Percentiles rank a stretch among this genome's conserved stretches.
Conservation (phyloP, 2,329 filamentous ascomycete genomes). For the Epichloe coenophiala region DNA sequence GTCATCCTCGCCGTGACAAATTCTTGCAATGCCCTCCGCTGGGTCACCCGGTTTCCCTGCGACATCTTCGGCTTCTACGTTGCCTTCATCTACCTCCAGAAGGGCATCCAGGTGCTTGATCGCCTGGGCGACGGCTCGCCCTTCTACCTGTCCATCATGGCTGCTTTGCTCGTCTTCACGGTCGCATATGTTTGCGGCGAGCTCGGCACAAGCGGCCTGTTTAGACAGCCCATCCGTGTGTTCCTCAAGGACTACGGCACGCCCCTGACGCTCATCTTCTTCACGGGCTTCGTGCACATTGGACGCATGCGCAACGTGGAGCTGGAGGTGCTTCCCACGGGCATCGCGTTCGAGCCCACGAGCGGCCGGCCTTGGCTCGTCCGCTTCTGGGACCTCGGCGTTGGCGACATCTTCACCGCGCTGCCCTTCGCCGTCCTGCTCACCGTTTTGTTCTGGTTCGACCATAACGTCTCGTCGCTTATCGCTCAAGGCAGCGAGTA, state of each 20-base stretch:
- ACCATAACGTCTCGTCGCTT: slow-evolving; percentile 76
- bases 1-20: slow-evolving; percentile 75
- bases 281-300: slow-evolving; percentile 78
- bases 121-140: slow-evolving; percentile 54
- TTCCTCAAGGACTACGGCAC: slow-evolving; percentile 88
- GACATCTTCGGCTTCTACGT: slow-evolving; percentile 94
- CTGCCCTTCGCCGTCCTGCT: slow-evolving; percentile 76
- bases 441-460: slow-evolving; percentile 79
- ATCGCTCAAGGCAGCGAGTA: slow-evolving; percentile 77
- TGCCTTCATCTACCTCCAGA: slow-evolving; percentile 82
- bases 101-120: slow-evolving; percentile 74
- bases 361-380: slow-evolving; percentile 62
- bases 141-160: slow-evolving; percentile 67
- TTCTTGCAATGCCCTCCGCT: slow-evolving; percentile 75
- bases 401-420: slow-evolving; percentile 65
- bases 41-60: slow-evolving; percentile 82
- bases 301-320: slow-evolving; percentile 64
- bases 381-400: slow-evolving; percentile 64
- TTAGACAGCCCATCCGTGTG: slow-evolving; percentile 60
- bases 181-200: slow-evolving; percentile 62
- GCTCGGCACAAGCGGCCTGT: slow-evolving; percentile 57
- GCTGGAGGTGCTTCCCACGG: slow-evolving; percentile 60
- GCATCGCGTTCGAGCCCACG: slow-evolving; percentile 68
- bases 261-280: slow-evolving; percentile 71
- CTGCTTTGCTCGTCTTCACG: slow-evolving; percentile 65